These are phyloP conservation scores for Trichoderma endophyticum DNA, from an alignment of 2,329 filamentous ascomycete genomes.

Conservation along the genomic window DNA sequence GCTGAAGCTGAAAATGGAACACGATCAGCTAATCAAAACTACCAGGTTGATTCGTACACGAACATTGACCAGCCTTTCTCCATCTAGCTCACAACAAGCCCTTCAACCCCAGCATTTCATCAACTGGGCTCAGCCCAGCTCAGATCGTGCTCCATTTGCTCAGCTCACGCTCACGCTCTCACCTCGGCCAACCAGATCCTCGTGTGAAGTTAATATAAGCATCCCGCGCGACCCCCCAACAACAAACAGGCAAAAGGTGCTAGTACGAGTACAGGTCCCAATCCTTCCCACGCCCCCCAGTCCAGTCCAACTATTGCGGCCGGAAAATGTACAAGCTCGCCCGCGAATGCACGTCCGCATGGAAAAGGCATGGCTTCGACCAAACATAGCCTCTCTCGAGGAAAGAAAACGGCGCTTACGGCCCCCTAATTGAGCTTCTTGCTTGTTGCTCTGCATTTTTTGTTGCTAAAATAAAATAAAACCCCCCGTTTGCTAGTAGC, in stretches of 20 bases:
- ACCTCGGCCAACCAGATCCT: background rate
- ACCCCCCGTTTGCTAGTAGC: background rate
- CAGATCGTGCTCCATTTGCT: background rate
- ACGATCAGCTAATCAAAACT: background rate
- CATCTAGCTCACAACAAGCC: background rate
- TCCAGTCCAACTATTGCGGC: background rate
- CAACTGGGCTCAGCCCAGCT: background rate
- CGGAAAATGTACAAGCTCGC: background rate
- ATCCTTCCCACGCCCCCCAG: background rate
- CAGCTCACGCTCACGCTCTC: background rate
- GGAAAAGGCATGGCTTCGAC: background rate
- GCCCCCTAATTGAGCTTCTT: background rate
- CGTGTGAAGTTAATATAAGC: constrained; percentile 9
- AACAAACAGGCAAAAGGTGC: background rate
- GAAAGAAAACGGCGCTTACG: background rate
- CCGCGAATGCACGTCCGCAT: background rate
- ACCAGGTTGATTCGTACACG: background rate
- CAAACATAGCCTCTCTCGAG: background rate
- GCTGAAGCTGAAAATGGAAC: background rate
- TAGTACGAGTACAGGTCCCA: background rate
- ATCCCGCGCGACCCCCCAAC: background rate
- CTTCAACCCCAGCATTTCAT: background rate
- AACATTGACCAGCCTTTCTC: background rate
- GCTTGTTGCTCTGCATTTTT: background rate
- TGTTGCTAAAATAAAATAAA: background rate